Evolutionary conservation across 257 asterid genomes (phyloP), one percentile per base, ranked within the genome.

Genomic region (Solanum ahanhuiri): DNA sequence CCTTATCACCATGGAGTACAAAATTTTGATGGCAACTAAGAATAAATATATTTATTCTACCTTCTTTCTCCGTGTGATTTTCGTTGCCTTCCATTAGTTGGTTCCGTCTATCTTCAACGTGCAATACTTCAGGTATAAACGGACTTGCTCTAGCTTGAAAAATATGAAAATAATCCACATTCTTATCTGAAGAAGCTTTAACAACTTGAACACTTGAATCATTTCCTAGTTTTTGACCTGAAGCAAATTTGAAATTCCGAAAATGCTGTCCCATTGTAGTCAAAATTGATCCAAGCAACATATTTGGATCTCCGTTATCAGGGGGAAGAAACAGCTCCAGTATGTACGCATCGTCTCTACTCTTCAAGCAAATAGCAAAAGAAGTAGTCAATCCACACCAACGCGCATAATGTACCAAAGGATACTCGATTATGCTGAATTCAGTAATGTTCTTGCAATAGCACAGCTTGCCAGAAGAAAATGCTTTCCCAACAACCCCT

Each of bases 321-420:
- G 91, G 90, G 9, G 98, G 95, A 12, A 96, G 91, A 83, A 95
- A 94, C 82, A 95, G 92, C 87, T 96, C 99, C 3, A 96, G 86
- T 58, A 96, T 91, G 83, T 94, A 95, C 18, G 90, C 94, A 3
- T 96, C 97, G 20, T 94, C 92, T 77, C 95, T 94, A 86, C 96
- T 96, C 51, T 92, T 92, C 81, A 94, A 88, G 88, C 96, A 95
- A 79, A 95, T 93, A 1, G 98, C 98, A 71, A 94, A 93, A 90
- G 96, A 92, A 86, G 97, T 92, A 34, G 86, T 92, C 89, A 96
- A 85, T 69, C 91, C 95, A 86, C 94, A 96, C 95, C 94, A 88
- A 14, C 94, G 95, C 2, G 99, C 99, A 83, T 96, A 95, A 87
- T 96, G 99, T 63, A 96, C 99, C 89, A 96, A 86, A 6, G 99